Evolutionary conservation across 1,139 yeast genomes (phyloP).

Genomic region (Hansenula sp.): DNA sequence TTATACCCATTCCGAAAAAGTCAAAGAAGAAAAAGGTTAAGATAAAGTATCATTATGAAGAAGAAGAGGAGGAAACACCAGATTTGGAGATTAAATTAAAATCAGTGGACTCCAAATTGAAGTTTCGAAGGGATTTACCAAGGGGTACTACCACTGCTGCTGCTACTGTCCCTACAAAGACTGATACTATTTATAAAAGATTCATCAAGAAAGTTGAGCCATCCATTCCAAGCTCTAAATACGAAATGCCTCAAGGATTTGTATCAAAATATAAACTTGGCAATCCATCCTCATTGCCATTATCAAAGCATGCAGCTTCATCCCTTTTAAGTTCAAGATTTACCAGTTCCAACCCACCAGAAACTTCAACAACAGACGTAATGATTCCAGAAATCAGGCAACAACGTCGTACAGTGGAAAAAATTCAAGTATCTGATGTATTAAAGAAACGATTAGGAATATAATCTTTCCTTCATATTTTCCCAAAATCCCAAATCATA

Average conservation of each 20-base stretch:
- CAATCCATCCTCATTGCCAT: not conserved
- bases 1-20: not conserved
- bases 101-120: conserved; percentile 14
- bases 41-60: conserved; percentile 9
- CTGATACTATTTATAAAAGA: conserved; percentile 11
- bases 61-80: conserved; percentile 4
- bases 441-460: conserved; percentile 15
- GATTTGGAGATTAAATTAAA: conserved; percentile 9
- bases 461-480: conserved; percentile 14
- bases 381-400: no score
- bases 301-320: conserved; percentile 9
- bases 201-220: conserved; percentile 7
- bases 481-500: conserved; percentile 54
- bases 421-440: conserved; percentile 11
- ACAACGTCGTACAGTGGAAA: not conserved
- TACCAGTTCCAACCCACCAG: conserved; percentile 7
- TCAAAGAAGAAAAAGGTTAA: conserved; percentile 8
- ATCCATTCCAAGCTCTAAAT: not conserved
- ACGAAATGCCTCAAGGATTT: not conserved
- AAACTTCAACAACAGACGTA: no score
- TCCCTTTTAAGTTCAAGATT: conserved; percentile 13
- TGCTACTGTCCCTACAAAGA: not conserved
- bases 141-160: conserved; percentile 1
- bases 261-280: not conserved
- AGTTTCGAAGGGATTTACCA: conserved; percentile 8